These are phyloP conservation scores for Sarcomyxa edulis DNA, from an alignment of 768 basidiomycete genomes.

Conservation along the genomic window DNA sequence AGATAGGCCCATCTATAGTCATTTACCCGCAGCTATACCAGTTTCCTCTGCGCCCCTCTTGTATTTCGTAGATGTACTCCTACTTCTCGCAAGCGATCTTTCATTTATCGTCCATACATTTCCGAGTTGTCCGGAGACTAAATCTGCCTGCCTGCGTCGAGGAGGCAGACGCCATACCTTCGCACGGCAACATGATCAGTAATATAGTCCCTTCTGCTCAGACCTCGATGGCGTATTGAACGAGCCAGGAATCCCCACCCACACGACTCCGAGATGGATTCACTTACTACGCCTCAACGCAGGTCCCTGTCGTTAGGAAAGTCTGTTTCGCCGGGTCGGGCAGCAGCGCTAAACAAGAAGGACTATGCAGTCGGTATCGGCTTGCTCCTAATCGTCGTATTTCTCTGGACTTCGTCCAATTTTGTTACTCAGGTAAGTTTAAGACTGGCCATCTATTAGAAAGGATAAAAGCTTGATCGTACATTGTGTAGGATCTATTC, in stretches of 20 bases:
- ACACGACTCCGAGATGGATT: conserved; percentile 22
- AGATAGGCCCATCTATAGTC: too few species aligned
- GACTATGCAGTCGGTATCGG: conserved; percentile 55
- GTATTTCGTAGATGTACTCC: too few species aligned
- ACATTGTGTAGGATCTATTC: conserved; percentile 36
- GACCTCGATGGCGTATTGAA: conserved; percentile 2
- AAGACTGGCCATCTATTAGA: not conserved
- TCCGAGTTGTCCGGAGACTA: too few species aligned
- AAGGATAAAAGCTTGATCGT: not conserved
- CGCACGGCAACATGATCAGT: too few species aligned
- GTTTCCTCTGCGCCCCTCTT: too few species aligned
- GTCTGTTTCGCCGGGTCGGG: not conserved
- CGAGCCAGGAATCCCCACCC: too few species aligned
- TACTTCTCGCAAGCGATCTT: too few species aligned
- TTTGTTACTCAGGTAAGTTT: conserved; percentile 74
- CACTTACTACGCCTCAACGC: conserved; percentile 9
- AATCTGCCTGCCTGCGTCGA: too few species aligned
- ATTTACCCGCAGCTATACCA: too few species aligned
- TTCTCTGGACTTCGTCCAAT: conserved; percentile 86
- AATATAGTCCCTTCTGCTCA: too few species aligned
- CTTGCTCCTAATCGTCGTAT: conserved; percentile 68
- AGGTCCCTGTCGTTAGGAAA: conserved; percentile 4
- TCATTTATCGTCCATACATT: too few species aligned
- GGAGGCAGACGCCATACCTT: too few species aligned
- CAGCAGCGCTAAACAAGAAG: conserved; percentile 16